phyloP scores from a whole-genome alignment of 176 grass and related monocot genomes.

The Musa troglodytarum region DNA sequence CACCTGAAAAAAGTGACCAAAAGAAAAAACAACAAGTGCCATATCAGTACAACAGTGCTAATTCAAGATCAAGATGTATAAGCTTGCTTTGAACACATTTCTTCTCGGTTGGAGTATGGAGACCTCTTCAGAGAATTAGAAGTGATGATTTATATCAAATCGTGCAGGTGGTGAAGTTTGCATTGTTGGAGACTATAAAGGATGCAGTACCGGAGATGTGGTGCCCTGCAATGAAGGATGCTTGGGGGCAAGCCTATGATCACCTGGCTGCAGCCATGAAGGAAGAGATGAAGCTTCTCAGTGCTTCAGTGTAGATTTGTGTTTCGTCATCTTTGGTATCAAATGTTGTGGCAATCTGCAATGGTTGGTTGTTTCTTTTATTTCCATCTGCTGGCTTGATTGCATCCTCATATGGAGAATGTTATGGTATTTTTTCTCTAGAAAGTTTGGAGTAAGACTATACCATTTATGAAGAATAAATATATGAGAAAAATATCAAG shows the following conservation, averaged over 20 bases:
- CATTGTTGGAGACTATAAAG: slow-evolving; percentile 59
- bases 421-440: no score
- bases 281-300: slow-evolving; percentile 44
- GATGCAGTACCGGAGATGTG: slow-evolving; percentile 56
- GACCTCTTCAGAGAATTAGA: not conserved
- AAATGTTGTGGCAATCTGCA: no score
- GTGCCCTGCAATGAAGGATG: slow-evolving; percentile 61
- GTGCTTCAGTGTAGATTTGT: not conserved
- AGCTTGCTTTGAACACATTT: no score
- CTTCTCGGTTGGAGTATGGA: no score
- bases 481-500: no score
- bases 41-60: not conserved
- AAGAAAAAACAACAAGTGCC: not conserved
- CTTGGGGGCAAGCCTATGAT: slow-evolving; percentile 62
- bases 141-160: not conserved
- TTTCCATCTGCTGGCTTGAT: no score
- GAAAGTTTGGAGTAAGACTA: no score
- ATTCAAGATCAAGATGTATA: not conserved
- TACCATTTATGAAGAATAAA: no score
- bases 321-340: no score
- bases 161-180: slow-evolving; percentile 50
- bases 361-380: no score
- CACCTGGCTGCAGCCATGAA: slow-evolving; percentile 58
- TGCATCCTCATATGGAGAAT: no score
- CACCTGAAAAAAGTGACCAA: not conserved